These are phyloP conservation scores for Choiromyces venosus DNA, from an alignment of 495 filamentous ascomycete species.

Conservation along the genomic window DNA sequence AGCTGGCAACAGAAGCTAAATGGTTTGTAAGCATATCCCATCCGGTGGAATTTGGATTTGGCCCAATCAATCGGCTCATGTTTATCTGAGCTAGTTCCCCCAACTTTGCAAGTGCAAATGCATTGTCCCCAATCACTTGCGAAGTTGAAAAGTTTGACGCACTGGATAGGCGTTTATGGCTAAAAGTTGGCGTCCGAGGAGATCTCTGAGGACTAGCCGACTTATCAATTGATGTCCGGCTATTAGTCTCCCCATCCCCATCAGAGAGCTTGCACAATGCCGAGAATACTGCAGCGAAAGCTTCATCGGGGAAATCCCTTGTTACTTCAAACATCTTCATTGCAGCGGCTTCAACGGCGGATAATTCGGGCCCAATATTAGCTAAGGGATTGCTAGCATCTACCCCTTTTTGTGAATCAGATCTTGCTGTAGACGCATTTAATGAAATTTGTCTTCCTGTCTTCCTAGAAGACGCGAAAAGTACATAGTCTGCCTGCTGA, in stretches of 20 bases:
- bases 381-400: slow-evolving; percentile 46
- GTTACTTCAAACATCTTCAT: slow-evolving; percentile 84
- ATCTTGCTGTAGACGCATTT: slow-evolving; percentile 41
- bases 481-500: slow-evolving; percentile 80
- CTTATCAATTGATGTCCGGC: slow-evolving; percentile 28
- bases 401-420: slow-evolving; percentile 36
- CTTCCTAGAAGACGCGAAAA: slow-evolving; percentile 51
- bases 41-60: slow-evolving; percentile 58
- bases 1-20: slow-evolving; percentile 61
- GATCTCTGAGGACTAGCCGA: slow-evolving; percentile 42
- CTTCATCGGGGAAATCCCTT: slow-evolving; percentile 70
- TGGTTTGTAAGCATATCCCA: slow-evolving; percentile 69
- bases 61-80: slow-evolving; percentile 63
- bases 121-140: slow-evolving; percentile 56
- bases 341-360: slow-evolving; percentile 84
- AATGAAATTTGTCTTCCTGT: slow-evolving; percentile 41
- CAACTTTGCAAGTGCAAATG: slow-evolving; percentile 77
- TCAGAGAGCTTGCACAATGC: slow-evolving; percentile 65
- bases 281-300: slow-evolving; percentile 71
- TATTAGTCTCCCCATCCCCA: slow-evolving; percentile 43
- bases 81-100: slow-evolving; percentile 74
- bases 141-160: slow-evolving; percentile 52
- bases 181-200: slow-evolving; percentile 41
- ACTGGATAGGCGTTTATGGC: slow-evolving; percentile 58
- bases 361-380: slow-evolving; percentile 70